These are phyloP conservation scores for Rhizopogon sp. DNA, from an alignment of 768 basidiomycete genomes.

Conservation along the genomic window DNA sequence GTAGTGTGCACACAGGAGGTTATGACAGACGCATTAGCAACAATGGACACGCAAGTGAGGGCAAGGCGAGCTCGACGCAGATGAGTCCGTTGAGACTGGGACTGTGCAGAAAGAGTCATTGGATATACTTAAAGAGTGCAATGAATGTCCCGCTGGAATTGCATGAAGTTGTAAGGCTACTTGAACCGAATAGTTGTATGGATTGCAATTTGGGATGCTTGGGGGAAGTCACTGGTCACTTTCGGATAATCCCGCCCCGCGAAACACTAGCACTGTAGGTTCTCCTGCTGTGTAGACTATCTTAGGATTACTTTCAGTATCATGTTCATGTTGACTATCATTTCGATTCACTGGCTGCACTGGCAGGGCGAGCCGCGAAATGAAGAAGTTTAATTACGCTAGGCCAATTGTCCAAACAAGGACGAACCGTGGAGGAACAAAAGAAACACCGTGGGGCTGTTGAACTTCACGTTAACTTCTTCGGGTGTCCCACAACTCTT, in stretches of 20 bases:
- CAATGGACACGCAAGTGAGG: constrained; percentile 49
- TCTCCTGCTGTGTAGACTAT: too few species aligned
- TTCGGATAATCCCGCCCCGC: too few species aligned
- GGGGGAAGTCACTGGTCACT: too few species aligned
- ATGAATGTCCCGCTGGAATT: neutral
- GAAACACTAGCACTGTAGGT: too few species aligned
- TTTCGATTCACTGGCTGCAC: too few species aligned
- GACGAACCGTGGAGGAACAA: neutral
- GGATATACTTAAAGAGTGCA: neutral
- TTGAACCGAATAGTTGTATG: neutral
- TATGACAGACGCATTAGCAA: constrained; percentile 54
- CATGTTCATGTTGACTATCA: too few species aligned
- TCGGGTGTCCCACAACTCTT: constrained; percentile 2
- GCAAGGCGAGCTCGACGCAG: constrained; percentile 21
- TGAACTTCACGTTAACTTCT: constrained; percentile 12
- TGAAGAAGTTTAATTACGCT: too few species aligned
- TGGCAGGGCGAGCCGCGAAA: too few species aligned
- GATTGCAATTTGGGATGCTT: too few species aligned
- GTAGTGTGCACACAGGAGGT: neutral
- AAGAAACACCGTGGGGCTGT: neutral
- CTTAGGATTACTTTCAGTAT: too few species aligned
- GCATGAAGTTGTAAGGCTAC: neutral
- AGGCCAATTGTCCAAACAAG: neutral
- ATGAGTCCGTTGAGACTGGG: constrained; percentile 1
- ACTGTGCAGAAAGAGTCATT: neutral